A percentile compares a stretch with the other conserved stretches of the same genome.
Evolutionary conservation across 1,284 basidiomycete species (phyloP).

Genomic region (Wallemia ichthyophaga): DNA sequence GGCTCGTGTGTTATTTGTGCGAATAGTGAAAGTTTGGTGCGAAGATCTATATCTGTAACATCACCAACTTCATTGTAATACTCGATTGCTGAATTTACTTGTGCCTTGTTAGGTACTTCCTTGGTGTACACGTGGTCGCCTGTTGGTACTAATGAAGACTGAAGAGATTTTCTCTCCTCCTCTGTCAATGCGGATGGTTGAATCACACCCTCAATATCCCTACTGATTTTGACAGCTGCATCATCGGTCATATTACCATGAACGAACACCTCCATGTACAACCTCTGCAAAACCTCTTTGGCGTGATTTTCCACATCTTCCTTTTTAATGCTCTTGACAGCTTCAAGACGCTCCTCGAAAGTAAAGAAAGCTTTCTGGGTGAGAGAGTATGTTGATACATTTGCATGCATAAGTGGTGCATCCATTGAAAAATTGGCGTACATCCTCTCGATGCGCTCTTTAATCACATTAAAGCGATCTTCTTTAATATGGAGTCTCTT

Average conservation of each 20-base stretch:
- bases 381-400: constrained; percentile 44
- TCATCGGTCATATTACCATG: background rate
- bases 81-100: constrained; percentile 55
- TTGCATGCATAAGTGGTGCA: constrained; percentile 51
- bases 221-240: background rate
- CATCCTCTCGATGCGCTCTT: constrained; percentile 26
- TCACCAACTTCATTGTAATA: constrained; percentile 40
- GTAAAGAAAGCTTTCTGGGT: constrained; percentile 47
- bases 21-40: constrained; percentile 17
- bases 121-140: constrained; percentile 39
- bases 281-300: background rate
- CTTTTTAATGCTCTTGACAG: constrained; percentile 32
- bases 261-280: background rate
- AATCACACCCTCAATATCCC: constrained; percentile 40
- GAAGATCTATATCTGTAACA: constrained; percentile 21
- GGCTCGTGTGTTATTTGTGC: constrained; percentile 61
- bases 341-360: constrained; percentile 25
- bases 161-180: constrained; percentile 26
- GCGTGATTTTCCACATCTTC: background rate
- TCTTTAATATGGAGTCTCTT: constrained; percentile 35
- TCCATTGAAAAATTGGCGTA: constrained; percentile 50
- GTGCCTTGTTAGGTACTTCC: constrained; percentile 50
- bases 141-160: constrained; percentile 37
- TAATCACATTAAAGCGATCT: constrained; percentile 48
- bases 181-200: constrained; percentile 25